A percentile compares a stretch with the other conserved stretches of the same genome.
Conservation (phyloP, 495 filamentous ascomycete species). For the Daldinia grandis region DNA sequence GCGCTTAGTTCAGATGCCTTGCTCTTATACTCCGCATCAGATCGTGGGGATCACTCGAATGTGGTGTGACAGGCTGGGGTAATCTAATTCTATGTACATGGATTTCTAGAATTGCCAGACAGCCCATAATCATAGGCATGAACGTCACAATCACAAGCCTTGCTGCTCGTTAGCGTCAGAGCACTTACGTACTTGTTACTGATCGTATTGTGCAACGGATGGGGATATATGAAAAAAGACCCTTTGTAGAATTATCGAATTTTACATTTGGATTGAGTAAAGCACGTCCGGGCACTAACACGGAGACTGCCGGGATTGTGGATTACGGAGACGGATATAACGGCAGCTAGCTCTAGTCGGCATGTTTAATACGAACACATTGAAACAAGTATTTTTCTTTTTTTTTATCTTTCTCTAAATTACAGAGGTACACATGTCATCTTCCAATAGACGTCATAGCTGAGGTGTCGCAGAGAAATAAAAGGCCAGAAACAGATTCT, state of each 20-base stretch:
- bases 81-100: constrained; percentile 16
- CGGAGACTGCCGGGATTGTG: constrained; percentile 22
- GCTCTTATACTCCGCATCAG: constrained; percentile 22
- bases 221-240: not conserved
- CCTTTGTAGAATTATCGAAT: not conserved
- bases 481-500: constrained; percentile 18
- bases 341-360: not conserved
- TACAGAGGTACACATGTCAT: constrained; percentile 14
- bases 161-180: constrained; percentile 24
- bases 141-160: constrained; percentile 16
- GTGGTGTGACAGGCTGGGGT: constrained; percentile 28
- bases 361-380: not conserved
- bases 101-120: not conserved
- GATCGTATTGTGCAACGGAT: constrained; percentile 23
- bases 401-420: not conserved
- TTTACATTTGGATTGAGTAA: constrained; percentile 10
- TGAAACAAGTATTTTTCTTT: not conserved
- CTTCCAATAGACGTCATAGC: constrained; percentile 26
- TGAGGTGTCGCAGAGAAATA: constrained; percentile 1
- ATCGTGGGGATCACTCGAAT: constrained; percentile 23
- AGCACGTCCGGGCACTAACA: constrained; percentile 6
- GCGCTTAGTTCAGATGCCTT: constrained; percentile 2
- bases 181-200: constrained; percentile 32
- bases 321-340: constrained; percentile 12
- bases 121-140: constrained; percentile 20